Conservation (phyloP, 108 stramenopile species). For the Fistulifera pelliculosa region DNA sequence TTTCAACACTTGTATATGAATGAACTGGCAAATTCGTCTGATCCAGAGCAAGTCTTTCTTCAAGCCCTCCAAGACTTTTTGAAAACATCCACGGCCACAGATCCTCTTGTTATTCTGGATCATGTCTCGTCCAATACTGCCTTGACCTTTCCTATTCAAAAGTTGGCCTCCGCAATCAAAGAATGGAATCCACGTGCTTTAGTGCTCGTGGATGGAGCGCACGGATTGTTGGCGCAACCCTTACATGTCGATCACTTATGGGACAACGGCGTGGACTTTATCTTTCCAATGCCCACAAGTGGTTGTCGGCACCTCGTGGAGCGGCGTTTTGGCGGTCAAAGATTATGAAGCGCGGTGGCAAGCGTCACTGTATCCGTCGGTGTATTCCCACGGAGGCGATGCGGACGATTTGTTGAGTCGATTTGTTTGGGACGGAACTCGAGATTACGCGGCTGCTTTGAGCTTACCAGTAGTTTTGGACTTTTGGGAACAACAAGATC, state of each 20-base stretch:
- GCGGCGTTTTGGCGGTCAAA: conserved; percentile 47
- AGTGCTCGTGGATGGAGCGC: conserved; percentile 60
- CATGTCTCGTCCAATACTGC: conserved; percentile 71
- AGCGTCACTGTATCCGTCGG: conserved; percentile 38
- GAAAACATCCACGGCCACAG: neutral
- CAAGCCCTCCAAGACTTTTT: conserved; percentile 23
- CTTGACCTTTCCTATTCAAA: conserved; percentile 45
- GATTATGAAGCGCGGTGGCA: conserved; percentile 32
- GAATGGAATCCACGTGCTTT: conserved; percentile 36
- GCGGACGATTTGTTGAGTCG: conserved; percentile 54
- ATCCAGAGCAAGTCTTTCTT: conserved; percentile 22
- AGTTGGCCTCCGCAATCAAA: conserved; percentile 30
- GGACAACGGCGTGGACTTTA: conserved; percentile 39
- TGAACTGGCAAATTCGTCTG: conserved; percentile 6
- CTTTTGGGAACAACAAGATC: conserved; percentile 28
- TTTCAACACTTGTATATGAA: conserved; percentile 30
- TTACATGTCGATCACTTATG: conserved; percentile 16
- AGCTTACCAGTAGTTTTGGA: conserved; percentile 46
- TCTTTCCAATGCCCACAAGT: conserved; percentile 61
- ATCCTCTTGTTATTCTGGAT: conserved; percentile 50
- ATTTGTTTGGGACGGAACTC: conserved; percentile 67
- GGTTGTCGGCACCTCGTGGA: conserved; percentile 62
- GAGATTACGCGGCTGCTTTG: conserved; percentile 56
- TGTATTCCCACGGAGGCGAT: conserved; percentile 56
- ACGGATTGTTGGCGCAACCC: conserved; percentile 45